Base-by-base conservation (phyloP, 75 land plant genomes). In the Cunninghamia lanceolata region DNA sequence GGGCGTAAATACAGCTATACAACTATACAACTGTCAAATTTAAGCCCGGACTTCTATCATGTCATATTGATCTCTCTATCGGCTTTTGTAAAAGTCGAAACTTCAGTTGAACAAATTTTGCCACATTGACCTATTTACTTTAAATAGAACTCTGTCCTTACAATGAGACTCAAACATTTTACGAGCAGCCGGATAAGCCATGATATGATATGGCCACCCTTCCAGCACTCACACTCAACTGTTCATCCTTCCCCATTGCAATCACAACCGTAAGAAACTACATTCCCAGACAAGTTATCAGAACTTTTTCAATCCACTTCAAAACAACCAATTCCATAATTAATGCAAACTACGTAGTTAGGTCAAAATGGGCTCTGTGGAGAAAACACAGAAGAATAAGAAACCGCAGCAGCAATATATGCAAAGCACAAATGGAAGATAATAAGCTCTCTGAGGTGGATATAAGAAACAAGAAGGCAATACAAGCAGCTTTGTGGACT, bases 401-500 rank as follows among this genome's bases (percentile, higher is more conserved):
- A 1, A 10, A 15, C 52, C 0, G 14, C 15, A 71, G 75, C 36
- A 34, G 34, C 2, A 30, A 59, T 21, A 53, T 50, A 34, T 83
- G 84, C 84, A 83, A 83, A 54, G 63, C 84, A 8, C 63, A 83
- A 34, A 53, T 53, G 35, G 40, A 83, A 83, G 84, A 83, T 17
- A 32, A 38, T 17, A 52, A 34, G 16, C 46, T 80, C 14, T 80
- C 82, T 9, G 21, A 83, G 38, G 40, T 30, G 84, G 84, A 83
- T 0, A 16, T 3, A 5, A 83, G 84, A 53, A 83, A 34, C 63
- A 43, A 83, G 81, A 85, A 84, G 74, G 81, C 78, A 25, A 50
- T 80, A 85, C 98, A 94, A 83, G 59, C 89, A 30, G 82, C 74
- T 2, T 86, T 95, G 40, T 96, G 98, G 96, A 78, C 47, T 13